Conservation (phyloP, 371 early-diverging fungal species). For the Encephalitozoon cuniculi region DNA sequence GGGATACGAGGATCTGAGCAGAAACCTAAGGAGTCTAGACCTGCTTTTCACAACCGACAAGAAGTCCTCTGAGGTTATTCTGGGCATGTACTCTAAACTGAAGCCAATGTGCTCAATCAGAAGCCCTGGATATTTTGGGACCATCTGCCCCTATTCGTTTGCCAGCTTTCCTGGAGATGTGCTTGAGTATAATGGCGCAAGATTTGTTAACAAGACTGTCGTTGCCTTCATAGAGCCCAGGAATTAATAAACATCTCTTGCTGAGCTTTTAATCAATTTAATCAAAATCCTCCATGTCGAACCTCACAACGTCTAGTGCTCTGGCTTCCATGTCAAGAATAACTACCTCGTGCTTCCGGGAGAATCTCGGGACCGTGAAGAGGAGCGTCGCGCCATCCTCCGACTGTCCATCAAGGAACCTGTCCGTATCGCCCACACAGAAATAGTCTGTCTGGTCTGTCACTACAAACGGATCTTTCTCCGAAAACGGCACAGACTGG, state of each 20-base stretch:
- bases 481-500: slow-evolving; percentile 11
- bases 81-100: slow-evolving; percentile 41
- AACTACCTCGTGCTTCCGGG: background rate
- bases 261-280: background rate
- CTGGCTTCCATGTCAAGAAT: background rate
- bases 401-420: background rate
- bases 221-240: background rate
- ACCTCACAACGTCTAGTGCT: background rate
- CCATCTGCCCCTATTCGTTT: background rate
- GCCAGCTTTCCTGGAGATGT: background rate
- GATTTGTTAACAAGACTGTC: background rate
- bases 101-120: slow-evolving; percentile 5
- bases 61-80: slow-evolving; percentile 2
- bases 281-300: background rate
- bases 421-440: slow-evolving; percentile 11
- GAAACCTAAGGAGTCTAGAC: slow-evolving; percentile 42
- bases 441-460: slow-evolving; percentile 12
- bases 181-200: background rate
- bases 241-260: background rate
- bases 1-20: slow-evolving; percentile 28
- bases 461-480: slow-evolving; percentile 40
- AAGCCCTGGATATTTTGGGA: background rate
- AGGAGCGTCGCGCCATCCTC: background rate
- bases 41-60: slow-evolving; percentile 24
- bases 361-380: slow-evolving; percentile 24